Base-by-base conservation (phyloP, 345 rosid species). In the Xanthoceras sorbifolium region DNA sequence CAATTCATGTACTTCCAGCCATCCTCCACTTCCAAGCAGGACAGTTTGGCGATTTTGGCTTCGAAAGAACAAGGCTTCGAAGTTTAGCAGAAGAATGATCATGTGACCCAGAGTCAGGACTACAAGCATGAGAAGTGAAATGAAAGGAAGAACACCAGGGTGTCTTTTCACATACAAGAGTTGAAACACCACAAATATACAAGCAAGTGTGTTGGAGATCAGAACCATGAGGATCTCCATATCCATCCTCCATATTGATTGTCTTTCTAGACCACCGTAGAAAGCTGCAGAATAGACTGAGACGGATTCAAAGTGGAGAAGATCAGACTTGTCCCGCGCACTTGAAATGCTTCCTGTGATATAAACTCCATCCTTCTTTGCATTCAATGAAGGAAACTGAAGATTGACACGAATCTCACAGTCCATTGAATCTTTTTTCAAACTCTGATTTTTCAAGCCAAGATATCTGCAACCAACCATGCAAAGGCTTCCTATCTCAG, bases 391-490 rank as follows among this genome's bases (percentile, higher is more conserved):
- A 78, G 93, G 77, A 59, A 86, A 83, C 36, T 85, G 88, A 20
- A 83, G 5, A 18, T 12, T 74, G 69, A 90, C 64, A 32, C 76
- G 72, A 62, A 85, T 75, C 34, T 85, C 80, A 36, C 91, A 87
- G 80, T 90, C 90, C 70, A 4, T 18, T n/a, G 84, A 77, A 34
- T 34, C 46, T 12, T n/a, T 15, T 2, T 8, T 32, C 63, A 7
- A 32, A 42, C 23, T 20, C 29, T 62, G 64, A 46, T 66, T 54
- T 4, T 12, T 66, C 12, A 64, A 52, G 34, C 36, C 67, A 14
- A 71, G 26, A 55, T 71, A 69, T 36, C 81, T 75, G 68, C 93
- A 90, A 17, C 91, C 93, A 52, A 88, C 73, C 93, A 90, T 82
- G 71, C 91, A 86, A 23, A 90, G 77, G 12, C 54, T 34, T 23